Base-by-base conservation (phyloP, 306 rosid species). In the Ammopiptanthus mongolicus region DNA sequence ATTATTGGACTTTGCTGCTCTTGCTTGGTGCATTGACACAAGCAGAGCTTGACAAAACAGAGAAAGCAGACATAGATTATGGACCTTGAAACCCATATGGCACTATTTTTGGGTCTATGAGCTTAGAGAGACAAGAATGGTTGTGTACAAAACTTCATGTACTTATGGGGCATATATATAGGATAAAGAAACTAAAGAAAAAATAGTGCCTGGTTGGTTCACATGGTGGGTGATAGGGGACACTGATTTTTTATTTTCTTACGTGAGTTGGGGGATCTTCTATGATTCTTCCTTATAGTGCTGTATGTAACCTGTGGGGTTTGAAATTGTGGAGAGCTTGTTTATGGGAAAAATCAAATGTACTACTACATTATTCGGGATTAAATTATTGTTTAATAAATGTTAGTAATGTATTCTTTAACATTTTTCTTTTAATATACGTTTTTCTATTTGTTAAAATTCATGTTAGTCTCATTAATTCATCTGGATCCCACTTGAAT, bases 11-110 rank as follows among this genome's bases (percentile, higher is more conserved):
- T 62, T 78, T 13, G 58, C 77, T 48, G 95, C 94, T 41, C 18
- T 69, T 65, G 87, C 86, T 78, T 75, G 88, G 8, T 76, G 69
- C 46, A 75, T 34, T 13, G 55, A 68, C 65, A 81, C 47, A 75
- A 69, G 17, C 66, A 76, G 59, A 57, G 59, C 78, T 23, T 82
- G 80, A 36, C 88, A 70, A 81, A 86, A 17, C 21, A 88, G 31
- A 67, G 28, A 42, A 25, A 79, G 7, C 18, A 84, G 66, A 81
- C 76, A 10, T 67, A 87, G 55, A 71, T 73, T 62, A 60, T 67
- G 63, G 37, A 70, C 55, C 65, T 77, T 74, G 15, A 75, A 75
- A 76, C 84, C 92, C 97, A 91, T 89, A 5, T 31, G 58, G 82
- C 8, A 21, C 53, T 56, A 56, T 82, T 52, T 65, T n/a, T 76